A percentile compares a stretch with the other conserved stretches of the same genome.
Evolutionary conservation across 2,329 filamentous ascomycete genomes (phyloP).

Genomic region (Sporothrix inflata): DNA sequence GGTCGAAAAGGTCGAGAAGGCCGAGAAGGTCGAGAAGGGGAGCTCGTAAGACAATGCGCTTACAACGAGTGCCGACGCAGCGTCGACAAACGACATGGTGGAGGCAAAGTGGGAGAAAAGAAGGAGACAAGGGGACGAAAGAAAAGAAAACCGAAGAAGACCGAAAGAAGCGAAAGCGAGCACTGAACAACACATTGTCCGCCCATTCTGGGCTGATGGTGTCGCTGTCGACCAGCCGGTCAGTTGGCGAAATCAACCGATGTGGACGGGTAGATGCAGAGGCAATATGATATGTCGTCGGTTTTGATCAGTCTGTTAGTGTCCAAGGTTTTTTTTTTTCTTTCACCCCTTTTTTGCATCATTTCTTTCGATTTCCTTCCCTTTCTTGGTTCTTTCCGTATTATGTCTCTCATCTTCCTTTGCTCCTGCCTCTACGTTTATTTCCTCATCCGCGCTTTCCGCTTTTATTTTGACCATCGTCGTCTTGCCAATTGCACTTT

Average conservation of each 20-base stretch:
- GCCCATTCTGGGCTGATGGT: background rate
- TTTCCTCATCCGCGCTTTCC: conserved; percentile 9
- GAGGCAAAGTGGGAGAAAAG: background rate
- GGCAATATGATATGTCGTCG: background rate
- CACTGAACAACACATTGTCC: background rate
- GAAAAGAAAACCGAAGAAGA: background rate
- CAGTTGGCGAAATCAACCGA: conserved; percentile 8
- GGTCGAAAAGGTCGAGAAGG: too few relatives aligned
- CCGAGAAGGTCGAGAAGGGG: background rate
- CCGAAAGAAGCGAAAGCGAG: background rate
- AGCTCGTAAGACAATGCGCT: background rate
- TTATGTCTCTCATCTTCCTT: background rate
- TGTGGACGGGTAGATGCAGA: background rate
- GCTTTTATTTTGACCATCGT: background rate
- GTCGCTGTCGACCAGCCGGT: background rate
- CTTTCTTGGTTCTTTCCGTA: background rate
- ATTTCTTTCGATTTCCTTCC: background rate
- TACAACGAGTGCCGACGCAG: background rate
- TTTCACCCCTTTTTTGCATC: background rate
- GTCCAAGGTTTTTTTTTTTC: background rate
- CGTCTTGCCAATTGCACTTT: background rate
- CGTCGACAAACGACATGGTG: background rate
- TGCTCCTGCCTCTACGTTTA: background rate
- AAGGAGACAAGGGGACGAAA: background rate
- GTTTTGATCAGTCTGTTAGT: background rate